Conservation (phyloP, 441 rosid species). For the Bocquillonia castaneifolia region DNA sequence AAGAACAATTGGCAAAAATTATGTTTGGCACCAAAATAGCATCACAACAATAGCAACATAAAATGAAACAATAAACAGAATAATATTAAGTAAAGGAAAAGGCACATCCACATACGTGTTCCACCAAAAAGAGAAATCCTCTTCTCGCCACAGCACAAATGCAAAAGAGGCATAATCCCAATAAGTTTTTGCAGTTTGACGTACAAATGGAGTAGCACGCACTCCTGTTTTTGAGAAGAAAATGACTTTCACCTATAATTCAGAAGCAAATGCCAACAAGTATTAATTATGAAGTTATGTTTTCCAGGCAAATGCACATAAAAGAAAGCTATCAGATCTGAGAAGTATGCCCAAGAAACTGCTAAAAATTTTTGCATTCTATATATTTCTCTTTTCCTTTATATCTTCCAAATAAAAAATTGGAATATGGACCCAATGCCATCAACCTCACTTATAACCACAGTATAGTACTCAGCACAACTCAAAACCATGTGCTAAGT, state of each 20-base stretch:
- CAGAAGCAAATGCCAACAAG: constrained; percentile 18
- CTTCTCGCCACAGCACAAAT: constrained; percentile 81
- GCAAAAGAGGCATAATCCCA: constrained; percentile 79
- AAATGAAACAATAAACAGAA: background rate
- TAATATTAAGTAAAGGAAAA: constrained; percentile 6
- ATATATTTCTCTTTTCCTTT: background rate
- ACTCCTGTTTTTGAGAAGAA: constrained; percentile 96
- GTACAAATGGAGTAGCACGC: constrained; percentile 82
- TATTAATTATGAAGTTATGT: constrained; percentile 2
- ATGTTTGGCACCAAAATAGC: background rate
- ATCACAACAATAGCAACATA: background rate
- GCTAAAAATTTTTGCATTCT: background rate
- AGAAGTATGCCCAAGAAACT: background rate
- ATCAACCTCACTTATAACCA: background rate
- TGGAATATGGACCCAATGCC: background rate
- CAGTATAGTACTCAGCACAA: background rate
- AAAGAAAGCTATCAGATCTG: background rate
- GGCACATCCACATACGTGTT: constrained; percentile 55
- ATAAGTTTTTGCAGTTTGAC: constrained; percentile 74
- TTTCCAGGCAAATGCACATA: background rate
- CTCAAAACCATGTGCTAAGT: background rate
- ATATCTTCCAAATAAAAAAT: background rate
- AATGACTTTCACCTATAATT: constrained; percentile 74
- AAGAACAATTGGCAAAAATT: background rate
- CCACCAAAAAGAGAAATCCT: constrained; percentile 97